Evolutionary conservation across 495 filamentous ascomycete genomes (phyloP).

Genomic region (Chaetomium cochliodes): DNA sequence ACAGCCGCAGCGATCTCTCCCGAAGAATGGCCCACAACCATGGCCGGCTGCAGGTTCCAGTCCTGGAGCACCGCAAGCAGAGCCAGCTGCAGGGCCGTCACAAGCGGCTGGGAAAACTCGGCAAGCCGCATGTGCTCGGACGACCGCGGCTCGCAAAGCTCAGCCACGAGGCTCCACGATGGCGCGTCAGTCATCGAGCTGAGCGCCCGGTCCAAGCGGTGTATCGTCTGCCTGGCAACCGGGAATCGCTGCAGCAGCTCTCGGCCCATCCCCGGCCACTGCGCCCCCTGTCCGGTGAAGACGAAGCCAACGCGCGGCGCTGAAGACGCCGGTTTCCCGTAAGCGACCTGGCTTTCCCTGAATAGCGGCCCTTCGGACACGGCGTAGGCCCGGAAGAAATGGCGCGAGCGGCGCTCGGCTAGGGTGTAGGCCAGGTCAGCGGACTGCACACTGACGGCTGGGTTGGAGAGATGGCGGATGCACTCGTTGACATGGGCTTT

Average conservation of each 20-base stretch:
- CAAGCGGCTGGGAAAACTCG: slow-evolving; percentile 26
- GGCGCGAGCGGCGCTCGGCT: slow-evolving; percentile 22
- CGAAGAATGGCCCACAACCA: slow-evolving; percentile 34
- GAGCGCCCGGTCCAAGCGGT: not conserved
- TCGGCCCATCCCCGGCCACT: slow-evolving; percentile 27
- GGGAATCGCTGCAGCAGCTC: slow-evolving; percentile 20
- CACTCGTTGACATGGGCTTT: slow-evolving; percentile 3
- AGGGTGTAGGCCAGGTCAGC: slow-evolving; percentile 25
- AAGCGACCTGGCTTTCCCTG: too few species aligned
- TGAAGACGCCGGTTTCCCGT: slow-evolving; percentile 1
- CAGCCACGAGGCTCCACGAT: not conserved
- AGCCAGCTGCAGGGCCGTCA: slow-evolving; percentile 31
- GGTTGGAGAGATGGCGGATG: slow-evolving; percentile 29
- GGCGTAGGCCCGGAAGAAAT: slow-evolving; percentile 17
- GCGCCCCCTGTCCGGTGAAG: slow-evolving; percentile 28
- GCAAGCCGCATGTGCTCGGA: slow-evolving; percentile 18
- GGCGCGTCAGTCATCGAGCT: slow-evolving; percentile 18
- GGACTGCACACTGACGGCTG: slow-evolving; percentile 18
- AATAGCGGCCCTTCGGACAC: not conserved
- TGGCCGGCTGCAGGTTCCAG: slow-evolving; percentile 25
- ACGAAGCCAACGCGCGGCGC: slow-evolving; percentile 16
- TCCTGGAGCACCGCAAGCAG: slow-evolving; percentile 25
- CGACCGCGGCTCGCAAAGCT: not conserved
- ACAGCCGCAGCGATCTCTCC: slow-evolving; percentile 35
- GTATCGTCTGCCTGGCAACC: too few species aligned